phyloP scores from a whole-genome alignment of 306 rosid species.

The Pachyrhizus erosus region DNA sequence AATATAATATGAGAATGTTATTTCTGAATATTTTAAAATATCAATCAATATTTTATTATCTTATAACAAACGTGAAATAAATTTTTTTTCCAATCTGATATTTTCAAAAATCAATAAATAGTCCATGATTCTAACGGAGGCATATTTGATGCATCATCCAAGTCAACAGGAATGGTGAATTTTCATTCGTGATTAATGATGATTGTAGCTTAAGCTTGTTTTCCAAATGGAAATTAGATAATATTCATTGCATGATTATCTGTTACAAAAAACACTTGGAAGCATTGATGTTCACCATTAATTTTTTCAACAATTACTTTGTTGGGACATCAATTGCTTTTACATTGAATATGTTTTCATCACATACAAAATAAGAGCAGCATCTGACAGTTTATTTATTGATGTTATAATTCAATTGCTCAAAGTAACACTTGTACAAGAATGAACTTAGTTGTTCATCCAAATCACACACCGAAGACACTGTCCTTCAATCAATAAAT shows the following conservation, averaged over 20 bases:
- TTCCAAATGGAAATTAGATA: background rate
- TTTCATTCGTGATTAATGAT: background rate
- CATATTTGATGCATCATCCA: background rate
- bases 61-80: too few species aligned
- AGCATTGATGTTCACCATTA: background rate
- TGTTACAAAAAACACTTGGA: background rate
- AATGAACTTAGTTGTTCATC: slow-evolving; percentile 60
- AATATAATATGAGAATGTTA: too few species aligned
- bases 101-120: too few species aligned
- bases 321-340: background rate
- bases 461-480: slow-evolving; percentile 76
- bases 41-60: too few species aligned
- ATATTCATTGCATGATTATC: background rate
- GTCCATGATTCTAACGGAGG: too few species aligned
- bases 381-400: background rate
- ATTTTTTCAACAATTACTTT: background rate
- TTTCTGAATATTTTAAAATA: too few species aligned
- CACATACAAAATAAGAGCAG: background rate
- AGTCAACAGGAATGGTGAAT: background rate
- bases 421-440: background rate
- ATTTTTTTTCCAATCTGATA: too few species aligned
- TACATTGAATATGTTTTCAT: background rate
- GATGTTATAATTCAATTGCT: background rate
- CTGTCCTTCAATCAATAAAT: slow-evolving; percentile 66
- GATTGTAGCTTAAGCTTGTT: background rate